Base-by-base conservation (phyloP, 768 basidiomycete species). In the Suillus clintonianus region DNA sequence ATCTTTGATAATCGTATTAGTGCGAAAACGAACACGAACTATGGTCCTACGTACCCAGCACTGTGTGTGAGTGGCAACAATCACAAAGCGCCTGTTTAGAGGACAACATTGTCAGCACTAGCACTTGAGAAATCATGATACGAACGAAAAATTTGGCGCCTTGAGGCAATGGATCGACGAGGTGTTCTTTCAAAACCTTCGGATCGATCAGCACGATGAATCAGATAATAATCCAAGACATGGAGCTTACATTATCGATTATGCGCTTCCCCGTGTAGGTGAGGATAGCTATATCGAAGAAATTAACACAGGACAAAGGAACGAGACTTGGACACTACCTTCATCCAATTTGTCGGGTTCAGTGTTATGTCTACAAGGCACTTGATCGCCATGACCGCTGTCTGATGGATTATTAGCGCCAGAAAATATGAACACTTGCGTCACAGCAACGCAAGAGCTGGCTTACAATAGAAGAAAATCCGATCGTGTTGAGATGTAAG, bases 311-410 rank as follows among this genome's bases (percentile, higher is more conserved):
- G 13, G 5, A 3, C 27, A 27, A 39, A 57, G 54, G 5, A 63
- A 54, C 22, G 53, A 30, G 22, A 14, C 36, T 58, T 51, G 37
- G 6, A 19, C 17, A 10, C 36, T 58, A 85, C 86, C 82, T 74
- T 87, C 86, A 55, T 87, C 85, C 60, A 77, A 70, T 2, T 82
- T 79, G 65, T 87, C 86, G 22, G 80, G 73, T 64, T 87, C 85
- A 4, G 74, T 79, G 14, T 75, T 70, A 65, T 85, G 75, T 22
- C 69, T 65, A 27, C 81, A 83, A 3, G 76, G 64, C 5, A 80
- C 74, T 62, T 87, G 86, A n/a, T 69, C 67, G 0, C 81, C 81
- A 65, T 87, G 86, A 0, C 86, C 86, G 0, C 85, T 80, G 67
- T 83, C 82, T 83, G 62, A 59, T 30, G 22, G 8, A 41, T 39